Conservation (phyloP, 192 early-diverging fungal species). For the Coemansia sp. region DNA sequence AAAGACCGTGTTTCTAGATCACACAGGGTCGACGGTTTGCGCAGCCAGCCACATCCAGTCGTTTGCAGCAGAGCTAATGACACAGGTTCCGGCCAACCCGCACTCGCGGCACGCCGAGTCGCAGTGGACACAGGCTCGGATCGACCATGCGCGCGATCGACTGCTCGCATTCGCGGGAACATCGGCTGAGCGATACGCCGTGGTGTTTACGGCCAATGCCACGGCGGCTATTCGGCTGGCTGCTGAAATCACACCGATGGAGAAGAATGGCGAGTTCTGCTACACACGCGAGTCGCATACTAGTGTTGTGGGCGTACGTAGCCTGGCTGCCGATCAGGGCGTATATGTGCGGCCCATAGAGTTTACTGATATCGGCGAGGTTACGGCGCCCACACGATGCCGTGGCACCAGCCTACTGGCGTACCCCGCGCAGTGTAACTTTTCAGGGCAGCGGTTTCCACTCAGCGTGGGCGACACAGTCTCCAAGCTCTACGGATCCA, state of each 20-base stretch:
- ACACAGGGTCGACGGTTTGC: constrained; percentile 63
- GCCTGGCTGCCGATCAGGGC: constrained; percentile 49
- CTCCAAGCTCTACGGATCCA: constrained; percentile 13
- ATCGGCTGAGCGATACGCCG: constrained; percentile 59
- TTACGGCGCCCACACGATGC: constrained; percentile 16
- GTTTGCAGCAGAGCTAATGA: constrained; percentile 50
- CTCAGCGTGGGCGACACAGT: constrained; percentile 58
- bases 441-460: constrained; percentile 71
- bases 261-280: constrained; percentile 43
- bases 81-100: constrained; percentile 63
- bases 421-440: constrained; percentile 86
- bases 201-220: constrained; percentile 78
- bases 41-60: constrained; percentile 48
- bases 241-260: constrained; percentile 69
- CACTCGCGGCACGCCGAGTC: constrained; percentile 64
- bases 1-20: constrained; percentile 61
- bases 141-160: constrained; percentile 57
- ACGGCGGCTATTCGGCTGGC: constrained; percentile 75
- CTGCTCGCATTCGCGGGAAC: constrained; percentile 62
- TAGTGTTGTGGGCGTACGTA: constrained; percentile 71
- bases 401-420: constrained; percentile 60
- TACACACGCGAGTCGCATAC: constrained; percentile 73
- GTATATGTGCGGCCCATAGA: constrained; percentile 17
- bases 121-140: constrained; percentile 51
- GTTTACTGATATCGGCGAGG: constrained; percentile 27